These are phyloP conservation scores for Suhomyces anneliseae DNA, from an alignment of 1,139 yeast species.

Conservation along the genomic window DNA sequence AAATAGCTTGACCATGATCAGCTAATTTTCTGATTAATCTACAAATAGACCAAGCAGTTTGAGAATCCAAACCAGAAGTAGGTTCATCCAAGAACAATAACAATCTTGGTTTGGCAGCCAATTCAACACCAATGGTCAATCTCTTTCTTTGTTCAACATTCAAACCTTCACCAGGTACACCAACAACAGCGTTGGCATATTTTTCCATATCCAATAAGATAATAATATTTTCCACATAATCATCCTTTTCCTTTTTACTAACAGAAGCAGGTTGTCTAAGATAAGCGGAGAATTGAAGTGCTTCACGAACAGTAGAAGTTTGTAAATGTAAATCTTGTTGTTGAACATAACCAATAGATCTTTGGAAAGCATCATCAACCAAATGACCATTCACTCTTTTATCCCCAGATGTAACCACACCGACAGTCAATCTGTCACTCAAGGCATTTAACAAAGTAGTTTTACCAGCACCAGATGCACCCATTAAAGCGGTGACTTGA, in stretches of 20 bases:
- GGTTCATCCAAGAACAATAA: constrained; percentile 21
- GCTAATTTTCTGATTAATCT: constrained; percentile 16
- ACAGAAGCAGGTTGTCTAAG: constrained; percentile 12
- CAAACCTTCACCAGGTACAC: constrained; percentile 16
- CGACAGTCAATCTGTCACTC: constrained; percentile 13
- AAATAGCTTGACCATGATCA: constrained; percentile 16
- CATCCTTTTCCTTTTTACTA: constrained; percentile 13
- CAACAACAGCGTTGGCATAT: constrained; percentile 16
- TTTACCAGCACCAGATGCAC: constrained; percentile 17
- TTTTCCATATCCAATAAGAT: constrained; percentile 13
- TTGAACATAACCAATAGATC: constrained; percentile 32
- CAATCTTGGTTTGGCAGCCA: constrained; percentile 21
- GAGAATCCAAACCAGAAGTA: constrained; percentile 22
- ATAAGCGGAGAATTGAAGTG: constrained; percentile 15
- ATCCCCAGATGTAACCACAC: constrained; percentile 13
- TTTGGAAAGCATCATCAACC: constrained; percentile 36
- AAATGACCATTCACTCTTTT: constrained; percentile 15
- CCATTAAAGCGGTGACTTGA: constrained; percentile 19
- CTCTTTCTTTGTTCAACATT: constrained; percentile 18
- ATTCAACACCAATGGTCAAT: constrained; percentile 20
- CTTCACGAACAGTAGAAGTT: constrained; percentile 15
- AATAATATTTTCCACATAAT: constrained; percentile 14
- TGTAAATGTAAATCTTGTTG: constrained; percentile 16
- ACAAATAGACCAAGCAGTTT: constrained; percentile 17
- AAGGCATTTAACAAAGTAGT: constrained; percentile 16